phyloP scores from a whole-genome alignment of 257 asterid genomes.

The Solanum rostratum region DNA sequence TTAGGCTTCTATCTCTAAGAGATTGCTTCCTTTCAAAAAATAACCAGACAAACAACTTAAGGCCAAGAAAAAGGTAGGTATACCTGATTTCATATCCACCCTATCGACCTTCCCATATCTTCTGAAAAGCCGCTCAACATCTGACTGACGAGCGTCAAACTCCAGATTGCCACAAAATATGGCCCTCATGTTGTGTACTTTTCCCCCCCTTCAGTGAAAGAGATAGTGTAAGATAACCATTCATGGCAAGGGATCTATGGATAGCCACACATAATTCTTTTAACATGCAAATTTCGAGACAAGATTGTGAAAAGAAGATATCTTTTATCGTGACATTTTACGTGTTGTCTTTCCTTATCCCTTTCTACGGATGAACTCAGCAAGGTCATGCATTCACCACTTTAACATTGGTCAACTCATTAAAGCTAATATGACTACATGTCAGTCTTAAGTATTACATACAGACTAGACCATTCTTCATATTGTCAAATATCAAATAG shows the following conservation, averaged over 20 bases:
- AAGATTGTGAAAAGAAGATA: background rate
- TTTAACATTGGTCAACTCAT: background rate
- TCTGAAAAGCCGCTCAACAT: slow-evolving; percentile 73
- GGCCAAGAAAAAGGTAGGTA: slow-evolving; percentile 3
- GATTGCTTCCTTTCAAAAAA: background rate
- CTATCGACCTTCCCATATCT: slow-evolving; percentile 88
- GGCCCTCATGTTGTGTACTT: slow-evolving; percentile 44
- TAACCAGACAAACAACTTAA: background rate
- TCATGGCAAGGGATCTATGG: background rate
- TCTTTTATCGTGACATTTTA: background rate
- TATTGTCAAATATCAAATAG: background rate
- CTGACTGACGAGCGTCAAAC: slow-evolving; percentile 76
- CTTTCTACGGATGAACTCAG: background rate
- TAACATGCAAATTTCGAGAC: background rate
- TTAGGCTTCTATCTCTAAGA: background rate
- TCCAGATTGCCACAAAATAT: slow-evolving; percentile 89
- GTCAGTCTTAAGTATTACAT: background rate
- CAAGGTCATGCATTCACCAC: background rate
- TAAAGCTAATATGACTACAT: background rate
- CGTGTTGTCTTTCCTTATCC: background rate
- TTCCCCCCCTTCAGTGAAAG: slow-evolving; percentile 15
- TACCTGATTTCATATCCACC: slow-evolving; percentile 94
- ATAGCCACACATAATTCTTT: background rate
- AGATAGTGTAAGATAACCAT: background rate
- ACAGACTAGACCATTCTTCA: background rate